Percentiles rank a stretch among this genome's conserved stretches.
Conservation (phyloP, 2,329 filamentous ascomycete species). For the Cadophora malorum region DNA sequence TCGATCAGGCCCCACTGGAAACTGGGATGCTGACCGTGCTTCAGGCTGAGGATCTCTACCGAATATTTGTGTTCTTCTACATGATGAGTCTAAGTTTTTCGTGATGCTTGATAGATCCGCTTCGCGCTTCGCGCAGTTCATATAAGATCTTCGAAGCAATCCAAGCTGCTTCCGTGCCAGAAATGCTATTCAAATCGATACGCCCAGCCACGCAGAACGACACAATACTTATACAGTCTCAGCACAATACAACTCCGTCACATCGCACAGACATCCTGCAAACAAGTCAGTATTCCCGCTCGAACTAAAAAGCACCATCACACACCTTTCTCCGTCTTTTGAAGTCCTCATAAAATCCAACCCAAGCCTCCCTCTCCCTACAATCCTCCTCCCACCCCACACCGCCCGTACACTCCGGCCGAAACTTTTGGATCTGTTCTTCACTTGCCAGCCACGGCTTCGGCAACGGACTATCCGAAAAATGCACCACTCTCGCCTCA, state of each 20-base stretch:
- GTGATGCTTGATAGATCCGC: too few relatives aligned
- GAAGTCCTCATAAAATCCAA: constrained; percentile 40
- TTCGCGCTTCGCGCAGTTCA: too few relatives aligned
- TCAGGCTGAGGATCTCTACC: too few relatives aligned
- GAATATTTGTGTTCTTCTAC: too few relatives aligned
- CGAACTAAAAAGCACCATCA: neutral
- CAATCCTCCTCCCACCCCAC: constrained; percentile 34
- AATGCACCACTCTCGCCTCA: constrained; percentile 64
- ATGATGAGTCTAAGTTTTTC: too few relatives aligned
- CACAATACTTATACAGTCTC: neutral
- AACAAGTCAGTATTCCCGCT: neutral
- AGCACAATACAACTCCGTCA: neutral
- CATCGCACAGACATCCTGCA: neutral
- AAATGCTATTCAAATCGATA: too few relatives aligned
- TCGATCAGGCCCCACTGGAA: too few relatives aligned
- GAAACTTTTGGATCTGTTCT: constrained; percentile 22
- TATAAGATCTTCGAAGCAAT: too few relatives aligned
- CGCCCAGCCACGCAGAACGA: too few relatives aligned
- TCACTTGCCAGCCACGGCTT: constrained; percentile 59
- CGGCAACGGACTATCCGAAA: constrained; percentile 64
- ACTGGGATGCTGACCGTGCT: too few relatives aligned
- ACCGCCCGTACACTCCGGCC: constrained; percentile 34
- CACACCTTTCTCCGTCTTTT: constrained; percentile 35
- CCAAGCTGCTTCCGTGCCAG: too few relatives aligned
- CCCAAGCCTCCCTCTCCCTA: constrained; percentile 40